Evolutionary conservation across 192 early-diverging fungal genomes (phyloP), one percentile per base, ranked within the genome.

Genomic region (Rhizoclosmatium globosum): DNA sequence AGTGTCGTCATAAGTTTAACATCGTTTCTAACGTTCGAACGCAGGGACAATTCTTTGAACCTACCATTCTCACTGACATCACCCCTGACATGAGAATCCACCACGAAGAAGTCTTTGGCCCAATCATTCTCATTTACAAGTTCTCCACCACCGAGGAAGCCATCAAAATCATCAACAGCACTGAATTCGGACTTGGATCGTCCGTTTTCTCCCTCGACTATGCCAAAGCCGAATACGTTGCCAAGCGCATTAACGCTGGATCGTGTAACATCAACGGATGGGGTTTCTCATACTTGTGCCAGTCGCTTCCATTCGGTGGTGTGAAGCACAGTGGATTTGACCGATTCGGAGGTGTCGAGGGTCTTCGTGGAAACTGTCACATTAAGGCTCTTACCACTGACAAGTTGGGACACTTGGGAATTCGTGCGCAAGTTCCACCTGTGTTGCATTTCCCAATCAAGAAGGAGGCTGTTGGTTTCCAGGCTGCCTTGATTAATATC

Each of bases 81-180:
- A 87, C 83, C 4, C 83, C 87, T 31, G 86, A 88, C 39, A 94
- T 95, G 92, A 75, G 74, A 23, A 91, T 98, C 67, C 79, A 89
- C 45, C 85, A 79, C n/a, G 94, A 98, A 81, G 96, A 98, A 80
- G 94, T 92, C 3, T 98, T 98, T 90, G 96, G 96, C n/a, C 96
- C 96, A 6, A 87, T 98, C 39, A 93, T 94, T 56, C 91, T 89
- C 6, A 85, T 98, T 47, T 93, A 89, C 83, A 85, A 77, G 13
- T 98, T 98, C 81, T 76, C 89, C 0, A 90, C 90, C 15, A 94
- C 95, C 68, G 92, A 93, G 1, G 83, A 87, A 64, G 92, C 93
- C 11, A 48, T 96, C 45, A 71, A 81, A 2, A 80, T 91, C 17
- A 91, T 92, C 60, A 95, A 96, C 72, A 80, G 85, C 44, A 91